Evolutionary conservation across 2,329 filamentous ascomycete genomes (phyloP).

Genomic region (Arthrobotrys conoides): DNA sequence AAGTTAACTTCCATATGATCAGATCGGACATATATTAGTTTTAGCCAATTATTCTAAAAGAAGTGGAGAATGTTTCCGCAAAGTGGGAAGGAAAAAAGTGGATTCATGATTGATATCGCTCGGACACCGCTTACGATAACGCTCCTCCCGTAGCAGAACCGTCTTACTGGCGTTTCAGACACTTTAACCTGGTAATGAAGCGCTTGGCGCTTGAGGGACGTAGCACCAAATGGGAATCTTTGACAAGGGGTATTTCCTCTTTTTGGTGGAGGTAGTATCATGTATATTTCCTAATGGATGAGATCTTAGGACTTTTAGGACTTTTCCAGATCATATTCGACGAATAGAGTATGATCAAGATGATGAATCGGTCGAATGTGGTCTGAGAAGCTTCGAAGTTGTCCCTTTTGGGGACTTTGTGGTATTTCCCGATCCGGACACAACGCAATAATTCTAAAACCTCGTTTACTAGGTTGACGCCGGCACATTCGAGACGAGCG

Average conservation of each 20-base stretch:
- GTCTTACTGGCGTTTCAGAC: constrained; percentile 56
- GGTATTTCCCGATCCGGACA: constrained; percentile 38
- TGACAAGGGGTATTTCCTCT: neutral
- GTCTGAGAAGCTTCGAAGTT: neutral
- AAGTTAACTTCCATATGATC: no score
- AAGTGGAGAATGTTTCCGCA: constrained; percentile 19
- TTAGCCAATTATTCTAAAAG: neutral
- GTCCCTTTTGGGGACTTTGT: constrained; percentile 12
- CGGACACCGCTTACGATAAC: constrained; percentile 7
- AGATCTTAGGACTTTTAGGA: neutral
- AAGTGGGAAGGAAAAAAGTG: neutral
- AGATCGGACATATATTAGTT: constrained; percentile 15
- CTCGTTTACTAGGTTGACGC: constrained; percentile 46
- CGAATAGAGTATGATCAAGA: constrained; percentile 10
- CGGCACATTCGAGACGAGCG: constrained; percentile 44
- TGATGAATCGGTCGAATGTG: constrained; percentile 3
- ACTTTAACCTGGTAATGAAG: constrained; percentile 15
- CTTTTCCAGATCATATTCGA: constrained; percentile 2
- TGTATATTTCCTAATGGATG: constrained; percentile 10
- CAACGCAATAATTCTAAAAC: constrained; percentile 54
- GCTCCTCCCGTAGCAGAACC: constrained; percentile 53
- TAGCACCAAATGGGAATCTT: constrained; percentile 35
- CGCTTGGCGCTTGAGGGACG: constrained; percentile 31
- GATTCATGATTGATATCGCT: constrained; percentile 1
- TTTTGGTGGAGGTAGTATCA: constrained; percentile 38